Evolutionary conservation across 2,329 filamentous ascomycete species (phyloP).

Genomic region (Cladophialophora immunda): DNA sequence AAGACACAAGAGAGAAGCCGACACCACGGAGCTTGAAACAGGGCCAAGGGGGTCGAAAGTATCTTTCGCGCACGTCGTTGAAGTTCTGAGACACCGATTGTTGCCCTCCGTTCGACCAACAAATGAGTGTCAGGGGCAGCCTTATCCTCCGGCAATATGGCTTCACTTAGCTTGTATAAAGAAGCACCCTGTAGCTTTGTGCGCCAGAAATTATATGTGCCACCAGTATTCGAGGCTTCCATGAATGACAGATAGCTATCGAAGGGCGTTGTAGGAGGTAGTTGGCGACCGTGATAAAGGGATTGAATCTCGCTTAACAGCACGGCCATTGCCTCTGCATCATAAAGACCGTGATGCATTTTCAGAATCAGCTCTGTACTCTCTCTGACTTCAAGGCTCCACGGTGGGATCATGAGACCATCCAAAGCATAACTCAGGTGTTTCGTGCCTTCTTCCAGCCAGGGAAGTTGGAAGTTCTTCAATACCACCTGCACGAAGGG

Average conservation of each 20-base stretch:
- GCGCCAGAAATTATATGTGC: constrained; percentile 73
- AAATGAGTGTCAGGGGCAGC: background rate
- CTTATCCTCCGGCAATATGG: constrained; percentile 18
- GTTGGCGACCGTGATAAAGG: constrained; percentile 56
- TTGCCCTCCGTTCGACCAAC: constrained; percentile 6
- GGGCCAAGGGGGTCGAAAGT: constrained; percentile 70
- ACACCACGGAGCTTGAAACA: constrained; percentile 78
- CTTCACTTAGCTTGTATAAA: constrained; percentile 28
- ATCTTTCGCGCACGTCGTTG: constrained; percentile 53
- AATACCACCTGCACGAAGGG: constrained; percentile 79
- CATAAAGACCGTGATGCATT: constrained; percentile 86
- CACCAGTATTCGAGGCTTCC: constrained; percentile 56
- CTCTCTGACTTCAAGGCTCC: constrained; percentile 24
- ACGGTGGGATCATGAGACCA: constrained; percentile 35
- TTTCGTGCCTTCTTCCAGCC: constrained; percentile 44
- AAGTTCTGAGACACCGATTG: constrained; percentile 19
- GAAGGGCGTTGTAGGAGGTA: constrained; percentile 66
- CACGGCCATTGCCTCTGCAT: constrained; percentile 77
- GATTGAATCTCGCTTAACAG: constrained; percentile 76
- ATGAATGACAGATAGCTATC: constrained; percentile 70
- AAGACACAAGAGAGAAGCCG: constrained; percentile 68
- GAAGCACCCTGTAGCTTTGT: constrained; percentile 52
- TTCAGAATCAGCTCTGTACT: constrained; percentile 53
- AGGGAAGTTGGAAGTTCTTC: constrained; percentile 54
- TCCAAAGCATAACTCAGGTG: constrained; percentile 1